These are phyloP conservation scores for Neocatenulostroma microsporum DNA, from an alignment of 2,329 filamentous ascomycete genomes.

Conservation along the genomic window DNA sequence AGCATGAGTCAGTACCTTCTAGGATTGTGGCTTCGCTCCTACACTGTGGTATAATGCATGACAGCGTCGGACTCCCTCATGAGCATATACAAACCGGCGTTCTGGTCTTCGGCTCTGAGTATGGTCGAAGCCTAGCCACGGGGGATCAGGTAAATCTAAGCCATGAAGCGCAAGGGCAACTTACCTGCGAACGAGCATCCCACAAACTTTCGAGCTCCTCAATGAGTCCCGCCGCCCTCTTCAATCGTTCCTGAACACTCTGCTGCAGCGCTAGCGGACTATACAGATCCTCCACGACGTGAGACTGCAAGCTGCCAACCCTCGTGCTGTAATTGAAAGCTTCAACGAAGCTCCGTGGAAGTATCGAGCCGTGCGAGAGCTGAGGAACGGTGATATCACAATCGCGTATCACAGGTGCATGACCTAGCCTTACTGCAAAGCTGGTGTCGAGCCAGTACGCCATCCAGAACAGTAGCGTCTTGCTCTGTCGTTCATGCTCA, in stretches of 20 bases:
- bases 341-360: slow-evolving; percentile 37
- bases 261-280: slow-evolving; percentile 6
- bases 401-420: slow-evolving; percentile 48
- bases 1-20: background rate
- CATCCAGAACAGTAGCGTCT: slow-evolving; percentile 49
- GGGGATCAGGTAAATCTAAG: background rate
- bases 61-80: slow-evolving; percentile 8
- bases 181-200: background rate
- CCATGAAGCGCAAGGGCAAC: background rate
- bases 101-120: background rate
- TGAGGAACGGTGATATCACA: slow-evolving; percentile 51
- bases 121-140: background rate
- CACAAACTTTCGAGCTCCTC: background rate
- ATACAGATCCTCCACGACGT: slow-evolving; percentile 7
- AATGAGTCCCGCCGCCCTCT: background rate
- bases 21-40: background rate
- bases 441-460: slow-evolving; percentile 53
- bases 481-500: slow-evolving; percentile 17
- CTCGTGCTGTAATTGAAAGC: slow-evolving; percentile 50
- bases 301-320: slow-evolving; percentile 36
- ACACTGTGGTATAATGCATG: slow-evolving; percentile 13
- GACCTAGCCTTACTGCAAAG: slow-evolving; percentile 52
- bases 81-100: background rate
- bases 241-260: slow-evolving; percentile 3
- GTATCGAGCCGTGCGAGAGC: slow-evolving; percentile 8